Evolutionary conservation across 495 filamentous ascomycete genomes (phyloP).

Genomic region (Penicillium manginii): DNA sequence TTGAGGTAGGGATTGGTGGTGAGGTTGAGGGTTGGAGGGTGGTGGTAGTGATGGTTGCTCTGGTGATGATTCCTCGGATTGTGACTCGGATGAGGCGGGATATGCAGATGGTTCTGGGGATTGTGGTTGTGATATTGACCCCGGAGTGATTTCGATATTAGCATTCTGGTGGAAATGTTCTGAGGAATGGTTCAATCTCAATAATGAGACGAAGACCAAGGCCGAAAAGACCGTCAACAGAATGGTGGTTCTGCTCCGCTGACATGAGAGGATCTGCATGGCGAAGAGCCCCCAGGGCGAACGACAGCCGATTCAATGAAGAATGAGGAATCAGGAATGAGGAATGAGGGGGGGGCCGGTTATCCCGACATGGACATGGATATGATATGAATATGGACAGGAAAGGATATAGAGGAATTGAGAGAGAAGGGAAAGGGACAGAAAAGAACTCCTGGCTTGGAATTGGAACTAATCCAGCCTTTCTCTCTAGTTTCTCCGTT

Average conservation of each 20-base stretch:
- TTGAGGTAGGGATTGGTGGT: not conserved
- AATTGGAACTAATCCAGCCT: not conserved
- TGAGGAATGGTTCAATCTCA: not conserved
- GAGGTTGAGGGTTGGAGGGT: not conserved
- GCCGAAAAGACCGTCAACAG: conserved; percentile 1
- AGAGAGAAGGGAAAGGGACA: not conserved
- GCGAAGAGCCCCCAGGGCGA: not conserved
- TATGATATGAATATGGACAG: too few species aligned
- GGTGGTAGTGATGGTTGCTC: too few species aligned
- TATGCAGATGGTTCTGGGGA: not conserved
- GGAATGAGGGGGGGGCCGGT: not conserved
- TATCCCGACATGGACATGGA: not conserved
- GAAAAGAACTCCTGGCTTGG: not conserved
- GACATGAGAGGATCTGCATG: conserved; percentile 6
- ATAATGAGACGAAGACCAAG: not conserved
- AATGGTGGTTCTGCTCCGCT: conserved; percentile 3
- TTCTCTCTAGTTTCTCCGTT: not conserved
- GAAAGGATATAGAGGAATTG: too few species aligned
- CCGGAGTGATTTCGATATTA: conserved; percentile 6
- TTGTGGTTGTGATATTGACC: not conserved
- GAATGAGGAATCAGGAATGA: not conserved
- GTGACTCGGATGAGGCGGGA: too few species aligned
- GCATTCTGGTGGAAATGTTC: not conserved
- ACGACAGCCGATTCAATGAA: not conserved
- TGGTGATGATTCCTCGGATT: too few species aligned